These are phyloP conservation scores for Hirsutella rhossiliensis DNA, from an alignment of 2,329 filamentous ascomycete species.

Conservation along the genomic window DNA sequence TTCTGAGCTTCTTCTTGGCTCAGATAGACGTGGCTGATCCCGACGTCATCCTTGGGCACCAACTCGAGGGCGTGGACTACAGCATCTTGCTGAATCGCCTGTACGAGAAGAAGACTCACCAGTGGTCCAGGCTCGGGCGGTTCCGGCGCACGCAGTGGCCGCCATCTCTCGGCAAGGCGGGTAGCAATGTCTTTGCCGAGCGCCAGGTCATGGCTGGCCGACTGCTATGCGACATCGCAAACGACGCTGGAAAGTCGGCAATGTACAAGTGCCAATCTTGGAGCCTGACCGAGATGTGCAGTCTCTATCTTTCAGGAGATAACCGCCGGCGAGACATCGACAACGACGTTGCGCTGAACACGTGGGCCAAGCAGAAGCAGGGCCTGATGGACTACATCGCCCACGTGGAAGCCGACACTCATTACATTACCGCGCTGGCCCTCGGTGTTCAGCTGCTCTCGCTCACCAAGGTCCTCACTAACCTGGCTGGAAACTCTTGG, in stretches of 20 bases:
- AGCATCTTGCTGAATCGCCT: conserved; percentile 79
- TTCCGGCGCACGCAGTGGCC: conserved; percentile 81
- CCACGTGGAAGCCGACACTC: conserved; percentile 91
- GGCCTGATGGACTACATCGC: conserved; percentile 88
- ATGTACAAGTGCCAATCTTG: conserved; percentile 98
- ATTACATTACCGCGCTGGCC: conserved; percentile 86
- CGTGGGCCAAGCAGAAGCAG: conserved; percentile 65
- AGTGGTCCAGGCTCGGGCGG: conserved; percentile 88
- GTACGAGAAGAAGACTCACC: conserved; percentile 79
- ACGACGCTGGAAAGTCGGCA: conserved; percentile 91
- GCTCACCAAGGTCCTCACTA: conserved; percentile 88
- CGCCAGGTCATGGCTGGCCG: conserved; percentile 81
- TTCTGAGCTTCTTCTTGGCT: conserved; percentile 80
- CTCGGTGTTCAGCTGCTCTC: conserved; percentile 85
- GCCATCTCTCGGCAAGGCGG: conserved; percentile 69
- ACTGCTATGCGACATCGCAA: conserved; percentile 84
- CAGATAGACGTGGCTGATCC: conserved; percentile 82
- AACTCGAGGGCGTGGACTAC: conserved; percentile 95
- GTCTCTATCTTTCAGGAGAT: conserved; percentile 66
- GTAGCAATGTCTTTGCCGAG: conserved; percentile 86
- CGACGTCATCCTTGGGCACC: conserved; percentile 86
- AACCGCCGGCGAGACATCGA: conserved; percentile 74
- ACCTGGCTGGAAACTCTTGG: conserved; percentile 96
- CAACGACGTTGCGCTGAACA: conserved; percentile 74
- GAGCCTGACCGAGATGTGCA: conserved; percentile 97